phyloP scores from a whole-genome alignment of 139 green algal species.

The Gonium pectorale region DNA sequence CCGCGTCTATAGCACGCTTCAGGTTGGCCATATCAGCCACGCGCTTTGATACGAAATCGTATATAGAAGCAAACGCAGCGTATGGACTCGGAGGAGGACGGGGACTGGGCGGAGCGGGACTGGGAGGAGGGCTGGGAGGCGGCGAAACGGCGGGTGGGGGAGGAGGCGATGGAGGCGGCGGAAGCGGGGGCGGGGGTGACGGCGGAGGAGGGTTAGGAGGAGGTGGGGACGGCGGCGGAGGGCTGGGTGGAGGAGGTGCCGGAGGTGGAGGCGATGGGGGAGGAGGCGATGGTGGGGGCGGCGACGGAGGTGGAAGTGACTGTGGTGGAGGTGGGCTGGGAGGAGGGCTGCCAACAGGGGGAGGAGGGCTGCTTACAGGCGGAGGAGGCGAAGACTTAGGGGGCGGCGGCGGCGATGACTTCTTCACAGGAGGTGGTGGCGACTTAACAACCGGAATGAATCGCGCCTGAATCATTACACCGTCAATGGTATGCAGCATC shows the following conservation, averaged over 20 bases:
- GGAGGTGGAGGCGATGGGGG: neutral
- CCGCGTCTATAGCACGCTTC: neutral
- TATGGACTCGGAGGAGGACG: constrained; percentile 9
- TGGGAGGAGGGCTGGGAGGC: neutral
- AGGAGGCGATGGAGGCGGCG: neutral
- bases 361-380: neutral
- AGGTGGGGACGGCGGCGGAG: neutral
- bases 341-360: neutral
- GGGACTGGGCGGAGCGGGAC: neutral
- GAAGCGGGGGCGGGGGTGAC: neutral
- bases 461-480: neutral
- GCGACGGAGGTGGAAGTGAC: neutral
- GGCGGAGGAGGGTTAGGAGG: constrained; percentile 1
- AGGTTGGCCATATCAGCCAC: neutral
- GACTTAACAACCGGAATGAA: neutral
- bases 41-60: neutral
- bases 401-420: neutral
- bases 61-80: constrained; percentile 7
- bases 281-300: neutral
- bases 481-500: neutral
- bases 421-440: neutral
- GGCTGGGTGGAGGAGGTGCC: neutral
- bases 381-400: neutral
- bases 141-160: neutral
- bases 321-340: neutral